phyloP scores from a whole-genome alignment of 805 yeast species.

The Grigorovia yakushimaensis region DNA sequence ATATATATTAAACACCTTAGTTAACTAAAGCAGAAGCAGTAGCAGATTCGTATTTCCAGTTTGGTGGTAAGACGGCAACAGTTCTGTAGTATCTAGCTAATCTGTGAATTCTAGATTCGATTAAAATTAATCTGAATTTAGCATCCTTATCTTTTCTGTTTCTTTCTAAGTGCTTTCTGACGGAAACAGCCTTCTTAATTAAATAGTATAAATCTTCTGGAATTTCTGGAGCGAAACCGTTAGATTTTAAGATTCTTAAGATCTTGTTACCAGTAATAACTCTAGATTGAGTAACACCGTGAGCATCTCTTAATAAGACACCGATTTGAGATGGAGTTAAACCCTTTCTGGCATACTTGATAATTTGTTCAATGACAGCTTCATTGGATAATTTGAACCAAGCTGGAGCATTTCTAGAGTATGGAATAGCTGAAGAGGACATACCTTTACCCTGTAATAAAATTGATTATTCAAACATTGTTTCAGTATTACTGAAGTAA shows the following conservation, averaged over 20 bases:
- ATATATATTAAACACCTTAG: slow-evolving; percentile 40
- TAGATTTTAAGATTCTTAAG: slow-evolving; percentile 96
- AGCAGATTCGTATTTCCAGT: slow-evolving; percentile 99
- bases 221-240: slow-evolving; percentile 99
- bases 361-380: slow-evolving; percentile 92
- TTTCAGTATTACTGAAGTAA: neutral
- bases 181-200: slow-evolving; percentile 98
- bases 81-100: slow-evolving; percentile 99
- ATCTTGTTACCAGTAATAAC: slow-evolving; percentile 99
- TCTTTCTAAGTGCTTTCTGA: slow-evolving; percentile 99
- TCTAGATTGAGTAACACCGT: slow-evolving; percentile 97
- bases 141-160: slow-evolving; percentile 99
- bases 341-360: slow-evolving; percentile 99
- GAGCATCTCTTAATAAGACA: slow-evolving; percentile 98
- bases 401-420: slow-evolving; percentile 97
- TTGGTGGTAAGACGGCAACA: slow-evolving; percentile 97
- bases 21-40: slow-evolving; percentile 99
- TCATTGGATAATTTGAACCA: slow-evolving; percentile 98
- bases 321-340: slow-evolving; percentile 99
- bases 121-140: slow-evolving; percentile 99
- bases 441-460: slow-evolving; percentile 90
- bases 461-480: neutral
- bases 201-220: slow-evolving; percentile 99
- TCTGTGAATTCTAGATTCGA: slow-evolving; percentile 99
- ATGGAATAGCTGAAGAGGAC: slow-evolving; percentile 97